phyloP scores from a whole-genome alignment of 768 basidiomycete species.

The Boletus rubescentipes region DNA sequence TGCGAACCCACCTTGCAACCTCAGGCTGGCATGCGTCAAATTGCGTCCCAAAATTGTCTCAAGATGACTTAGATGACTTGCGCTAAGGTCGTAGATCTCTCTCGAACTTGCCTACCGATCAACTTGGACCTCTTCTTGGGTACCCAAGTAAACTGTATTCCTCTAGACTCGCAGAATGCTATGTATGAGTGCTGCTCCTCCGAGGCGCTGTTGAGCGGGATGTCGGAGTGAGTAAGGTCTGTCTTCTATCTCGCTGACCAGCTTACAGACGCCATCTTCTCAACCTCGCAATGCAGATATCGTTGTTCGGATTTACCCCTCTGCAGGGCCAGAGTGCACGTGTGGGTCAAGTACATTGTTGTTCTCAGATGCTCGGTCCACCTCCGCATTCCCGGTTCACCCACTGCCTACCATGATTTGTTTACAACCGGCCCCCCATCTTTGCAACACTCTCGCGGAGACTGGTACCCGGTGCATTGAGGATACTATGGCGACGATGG shows the following conservation, averaged over 20 bases:
- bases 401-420: too few relatives aligned
- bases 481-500: slow-evolving; percentile 4
- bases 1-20: too few relatives aligned
- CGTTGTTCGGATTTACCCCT: slow-evolving; percentile 4
- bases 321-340: slow-evolving; percentile 6
- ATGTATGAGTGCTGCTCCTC: too few relatives aligned
- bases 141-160: too few relatives aligned
- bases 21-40: too few relatives aligned
- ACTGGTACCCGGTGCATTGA: slow-evolving; percentile 11
- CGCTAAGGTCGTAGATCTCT: too few relatives aligned
- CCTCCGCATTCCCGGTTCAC: background rate
- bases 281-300: background rate
- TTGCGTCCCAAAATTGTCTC: too few relatives aligned
- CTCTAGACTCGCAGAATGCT: too few relatives aligned
- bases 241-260: background rate
- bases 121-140: too few relatives aligned
- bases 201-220: background rate
- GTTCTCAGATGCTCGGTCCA: background rate
- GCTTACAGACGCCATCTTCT: background rate
- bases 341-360: slow-evolving; percentile 7
- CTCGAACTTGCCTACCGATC: too few relatives aligned
- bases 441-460: background rate
- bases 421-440: background rate
- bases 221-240: background rate
- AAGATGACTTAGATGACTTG: too few relatives aligned